Evolutionary conservation across 345 rosid species (phyloP), one percentile per base, ranked within the genome.

Genomic region (Cardamine occulta): DNA sequence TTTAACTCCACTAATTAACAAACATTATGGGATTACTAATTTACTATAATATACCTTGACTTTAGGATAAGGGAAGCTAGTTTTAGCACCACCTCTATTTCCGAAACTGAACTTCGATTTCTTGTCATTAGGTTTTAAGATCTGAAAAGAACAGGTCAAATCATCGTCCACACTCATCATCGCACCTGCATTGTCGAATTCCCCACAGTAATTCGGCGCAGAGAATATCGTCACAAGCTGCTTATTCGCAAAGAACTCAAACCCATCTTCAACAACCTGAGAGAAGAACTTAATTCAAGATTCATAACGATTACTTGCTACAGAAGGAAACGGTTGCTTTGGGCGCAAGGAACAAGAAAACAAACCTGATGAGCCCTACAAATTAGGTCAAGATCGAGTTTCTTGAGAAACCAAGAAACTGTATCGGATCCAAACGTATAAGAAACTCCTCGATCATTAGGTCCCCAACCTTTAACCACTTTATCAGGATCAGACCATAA

Each of bases 321-420:
- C 11, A 17, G 5, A 47, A 17, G 52, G 10, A 47, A 47, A n/a
- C 52, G 1, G 55, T 34, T 67, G 5, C 74, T 61, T 61, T 1
- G 0, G 7, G 1, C 15, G 0, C 77, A 78, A 66, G 68, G 8
- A 78, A 78, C 68, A 29, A n/a, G 4, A 12, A 29, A 39, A 47
- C 78, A 57, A 70, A 93, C 98, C 97, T 93, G 92, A 55, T 93
- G 97, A 55, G 92, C 97, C 10, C 98, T 89, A 55, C 97, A 91
- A 70, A 93, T 83, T 66, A 93, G 82, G 80, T 89, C 97, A 64
- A 89, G 82, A 79, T 93, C 93, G 32, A 78, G 88, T 80, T 82
- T 86, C 79, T 65, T 73, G 32, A 93, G 92, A 84, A 88, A 88
- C 48, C 78, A 84, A 4, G 72, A 68, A 66, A 93, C 97, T 40